Percentiles rank a stretch among this genome's conserved stretches.
Evolutionary conservation across 805 yeast species (phyloP).

Genomic region (Spathaspora girioi): DNA sequence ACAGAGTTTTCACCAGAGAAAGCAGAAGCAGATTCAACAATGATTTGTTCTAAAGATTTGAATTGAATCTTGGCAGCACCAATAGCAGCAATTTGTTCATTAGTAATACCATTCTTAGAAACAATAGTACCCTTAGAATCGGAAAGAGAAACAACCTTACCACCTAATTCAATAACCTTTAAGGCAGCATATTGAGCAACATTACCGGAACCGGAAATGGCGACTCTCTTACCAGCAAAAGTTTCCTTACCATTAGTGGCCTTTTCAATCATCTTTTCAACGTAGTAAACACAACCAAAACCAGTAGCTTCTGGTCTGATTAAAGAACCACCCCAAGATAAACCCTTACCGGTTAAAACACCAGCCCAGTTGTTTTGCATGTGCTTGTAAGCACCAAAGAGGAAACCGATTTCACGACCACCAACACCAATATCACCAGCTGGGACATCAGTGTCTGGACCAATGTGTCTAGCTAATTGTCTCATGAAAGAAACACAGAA

Average conservation of each 20-base stretch:
- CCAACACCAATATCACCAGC: conserved; percentile 99
- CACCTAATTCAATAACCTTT: conserved; percentile 96
- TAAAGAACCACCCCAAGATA: conserved; percentile 98
- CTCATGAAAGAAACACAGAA: conserved; percentile 95
- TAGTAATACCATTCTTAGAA: conserved; percentile 75
- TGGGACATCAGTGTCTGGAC: conserved; percentile 96
- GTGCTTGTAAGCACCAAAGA: conserved; percentile 95
- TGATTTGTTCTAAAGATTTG: conserved; percentile 68
- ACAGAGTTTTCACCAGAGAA: conserved; percentile 53
- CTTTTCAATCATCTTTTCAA: conserved; percentile 94
- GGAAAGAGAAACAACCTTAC: conserved; percentile 87
- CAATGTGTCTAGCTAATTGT: conserved; percentile 93
- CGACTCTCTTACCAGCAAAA: conserved; percentile 89
- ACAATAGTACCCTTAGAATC: conserved; percentile 92
- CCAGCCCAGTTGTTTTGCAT: conserved; percentile 93
- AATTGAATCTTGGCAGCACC: conserved; percentile 76
- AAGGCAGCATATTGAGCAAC: conserved; percentile 99
- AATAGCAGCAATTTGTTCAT: conserved; percentile 73
- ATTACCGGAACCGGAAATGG: conserved; percentile 97
- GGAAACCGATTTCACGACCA: conserved; percentile 92
- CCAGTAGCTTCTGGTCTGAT: conserved; percentile 99
- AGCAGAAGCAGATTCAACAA: conserved; percentile 47
- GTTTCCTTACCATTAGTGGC: conserved; percentile 88
- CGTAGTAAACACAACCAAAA: conserved; percentile 94
- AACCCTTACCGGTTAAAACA: conserved; percentile 96